Conservation (phyloP, 2,329 filamentous ascomycete species). For the Dactylellina leptospora region DNA sequence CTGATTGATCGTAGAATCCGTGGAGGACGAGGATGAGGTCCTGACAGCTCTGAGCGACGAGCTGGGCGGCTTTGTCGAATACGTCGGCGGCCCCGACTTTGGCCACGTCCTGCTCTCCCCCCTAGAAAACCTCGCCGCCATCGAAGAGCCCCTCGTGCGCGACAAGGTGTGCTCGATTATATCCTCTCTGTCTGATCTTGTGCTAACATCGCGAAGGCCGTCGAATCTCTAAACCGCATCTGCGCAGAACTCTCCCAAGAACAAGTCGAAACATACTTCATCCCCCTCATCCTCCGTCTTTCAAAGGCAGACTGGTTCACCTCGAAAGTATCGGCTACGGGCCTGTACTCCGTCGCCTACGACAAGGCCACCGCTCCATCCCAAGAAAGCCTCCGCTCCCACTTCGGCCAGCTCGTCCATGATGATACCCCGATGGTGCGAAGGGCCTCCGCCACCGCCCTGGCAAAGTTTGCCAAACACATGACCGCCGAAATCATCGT, state of each 20-base stretch:
- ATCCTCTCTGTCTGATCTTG: slow-evolving; percentile 19
- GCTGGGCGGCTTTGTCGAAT: slow-evolving; percentile 95
- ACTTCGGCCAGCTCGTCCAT: slow-evolving; percentile 91
- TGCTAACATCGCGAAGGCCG: slow-evolving; percentile 70
- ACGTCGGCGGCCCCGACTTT: slow-evolving; percentile 91
- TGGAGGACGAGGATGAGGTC: slow-evolving; percentile 98
- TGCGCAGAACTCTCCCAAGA: slow-evolving; percentile 88
- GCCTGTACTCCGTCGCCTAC: slow-evolving; percentile 93
- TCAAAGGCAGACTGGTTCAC: slow-evolving; percentile 99
- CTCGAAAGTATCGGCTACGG: slow-evolving; percentile 97
- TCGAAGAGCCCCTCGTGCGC: slow-evolving; percentile 95
- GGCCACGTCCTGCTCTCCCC: slow-evolving; percentile 96
- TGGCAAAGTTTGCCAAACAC: slow-evolving; percentile 97
- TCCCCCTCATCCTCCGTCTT: slow-evolving; percentile 91
- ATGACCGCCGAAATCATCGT: slow-evolving; percentile 92
- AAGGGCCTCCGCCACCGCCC: slow-evolving; percentile 92
- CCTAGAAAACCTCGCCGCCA: slow-evolving; percentile 95
- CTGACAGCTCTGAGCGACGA: slow-evolving; percentile 96
- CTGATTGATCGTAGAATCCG: slow-evolving; percentile 75
- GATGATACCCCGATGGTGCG: slow-evolving; percentile 99
- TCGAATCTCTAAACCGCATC: slow-evolving; percentile 99
- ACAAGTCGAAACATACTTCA: slow-evolving; percentile 97
- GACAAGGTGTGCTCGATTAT: slow-evolving; percentile 77
- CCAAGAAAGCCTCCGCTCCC: slow-evolving; percentile 89
- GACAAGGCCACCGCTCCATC: slow-evolving; percentile 85